Conservation (phyloP, 768 basidiomycete genomes). For the Suillus cothurnatus region DNA sequence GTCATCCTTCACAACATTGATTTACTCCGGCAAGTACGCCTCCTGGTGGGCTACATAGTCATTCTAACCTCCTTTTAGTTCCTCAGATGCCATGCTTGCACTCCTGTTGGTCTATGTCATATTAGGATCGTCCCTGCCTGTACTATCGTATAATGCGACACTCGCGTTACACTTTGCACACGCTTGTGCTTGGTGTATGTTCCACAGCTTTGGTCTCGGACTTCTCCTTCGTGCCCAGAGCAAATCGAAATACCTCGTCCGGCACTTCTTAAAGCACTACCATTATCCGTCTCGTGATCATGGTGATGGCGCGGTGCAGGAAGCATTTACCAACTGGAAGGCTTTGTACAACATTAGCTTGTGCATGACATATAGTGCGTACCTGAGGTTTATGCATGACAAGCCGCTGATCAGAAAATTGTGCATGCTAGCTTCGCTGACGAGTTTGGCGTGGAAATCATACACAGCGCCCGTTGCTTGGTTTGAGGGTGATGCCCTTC, state of each 20-base stretch:
- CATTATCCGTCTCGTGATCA: conserved; percentile 76
- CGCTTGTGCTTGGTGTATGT: conserved; percentile 80
- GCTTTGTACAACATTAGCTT: conserved; percentile 87
- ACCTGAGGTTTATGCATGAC: neutral
- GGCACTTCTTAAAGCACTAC: conserved; percentile 95
- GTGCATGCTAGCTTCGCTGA: conserved; percentile 67
- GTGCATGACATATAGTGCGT: conserved; percentile 91
- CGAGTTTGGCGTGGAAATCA: conserved; percentile 87
- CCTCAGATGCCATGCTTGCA: conserved; percentile 81
- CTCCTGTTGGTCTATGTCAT: conserved; percentile 73
- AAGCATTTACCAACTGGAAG: conserved; percentile 97
- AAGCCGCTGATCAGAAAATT: neutral
- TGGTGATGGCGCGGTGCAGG: conserved; percentile 78
- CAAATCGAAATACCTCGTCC: conserved; percentile 83
- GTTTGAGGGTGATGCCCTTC: conserved; percentile 83
- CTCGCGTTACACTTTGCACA: conserved; percentile 80
- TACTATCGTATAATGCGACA: conserved; percentile 47
- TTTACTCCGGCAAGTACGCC: conserved; percentile 65
- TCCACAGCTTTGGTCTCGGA: conserved; percentile 90
- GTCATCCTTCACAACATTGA: conserved; percentile 84
- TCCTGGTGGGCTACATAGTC: neutral
- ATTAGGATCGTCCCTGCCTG: conserved; percentile 59
- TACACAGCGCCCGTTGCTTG: conserved; percentile 83
- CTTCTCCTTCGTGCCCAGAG: conserved; percentile 83
- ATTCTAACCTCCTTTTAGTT: conserved; percentile 45